These are phyloP conservation scores for Aspergillus sp. DNA, from an alignment of 2,329 filamentous ascomycete species.

Conservation along the genomic window DNA sequence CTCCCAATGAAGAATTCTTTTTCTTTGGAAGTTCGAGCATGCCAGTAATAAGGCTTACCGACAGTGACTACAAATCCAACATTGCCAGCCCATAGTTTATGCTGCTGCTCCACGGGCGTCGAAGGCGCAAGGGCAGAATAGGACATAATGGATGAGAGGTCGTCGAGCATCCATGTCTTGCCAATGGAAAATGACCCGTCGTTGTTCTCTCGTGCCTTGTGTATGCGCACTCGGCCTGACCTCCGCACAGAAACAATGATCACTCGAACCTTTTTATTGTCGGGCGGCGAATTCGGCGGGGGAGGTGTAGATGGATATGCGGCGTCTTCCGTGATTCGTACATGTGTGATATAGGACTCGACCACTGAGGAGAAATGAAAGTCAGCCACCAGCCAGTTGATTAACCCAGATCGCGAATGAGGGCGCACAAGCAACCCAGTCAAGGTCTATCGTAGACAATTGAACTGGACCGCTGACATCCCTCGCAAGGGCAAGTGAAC, in stretches of 20 bases:
- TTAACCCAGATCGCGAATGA: background rate
- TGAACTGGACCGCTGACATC: slow-evolving; percentile 1
- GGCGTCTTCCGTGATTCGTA: slow-evolving; percentile 80
- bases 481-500: slow-evolving; percentile 3
- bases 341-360: slow-evolving; percentile 97
- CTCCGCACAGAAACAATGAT: slow-evolving; percentile 91
- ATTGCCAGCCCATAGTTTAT: slow-evolving; percentile 68
- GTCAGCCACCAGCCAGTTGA: slow-evolving; percentile 11
- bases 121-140: slow-evolving; percentile 57
- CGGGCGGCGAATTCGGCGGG: slow-evolving; percentile 63
- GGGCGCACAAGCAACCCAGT: background rate
- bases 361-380: slow-evolving; percentile 44
- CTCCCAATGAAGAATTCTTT: slow-evolving; percentile 98
- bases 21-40: slow-evolving; percentile 85
- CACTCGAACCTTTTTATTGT: slow-evolving; percentile 77
- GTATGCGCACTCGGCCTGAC: slow-evolving; percentile 85
- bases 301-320: slow-evolving; percentile 74
- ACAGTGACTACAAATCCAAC: slow-evolving; percentile 82
- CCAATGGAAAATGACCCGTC: slow-evolving; percentile 95
- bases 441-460: background rate
- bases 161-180: slow-evolving; percentile 96
- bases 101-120: slow-evolving; percentile 52
- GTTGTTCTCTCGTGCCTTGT: slow-evolving; percentile 92
- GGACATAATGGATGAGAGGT: slow-evolving; percentile 74
- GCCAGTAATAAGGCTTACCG: slow-evolving; percentile 94